Conservation (phyloP, 2,329 filamentous ascomycete species). For the Pseudogymnoascus sp. region DNA sequence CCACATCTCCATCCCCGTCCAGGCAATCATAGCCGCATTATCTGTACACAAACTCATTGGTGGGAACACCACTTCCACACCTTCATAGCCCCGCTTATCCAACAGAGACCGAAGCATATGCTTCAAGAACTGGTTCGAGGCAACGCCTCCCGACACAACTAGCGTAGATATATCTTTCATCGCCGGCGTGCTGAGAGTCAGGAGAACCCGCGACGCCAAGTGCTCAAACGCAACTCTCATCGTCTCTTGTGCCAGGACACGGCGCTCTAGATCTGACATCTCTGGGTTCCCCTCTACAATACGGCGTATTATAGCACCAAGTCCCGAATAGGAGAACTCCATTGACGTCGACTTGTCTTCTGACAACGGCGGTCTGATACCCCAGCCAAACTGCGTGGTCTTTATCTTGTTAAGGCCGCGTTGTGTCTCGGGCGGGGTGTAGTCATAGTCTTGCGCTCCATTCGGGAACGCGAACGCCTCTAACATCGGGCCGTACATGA, state of each 20-base stretch:
- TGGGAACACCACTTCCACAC: constrained; percentile 63
- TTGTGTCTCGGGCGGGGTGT: constrained; percentile 46
- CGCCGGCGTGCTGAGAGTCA: constrained; percentile 45
- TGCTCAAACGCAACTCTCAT: constrained; percentile 87
- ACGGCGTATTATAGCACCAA: constrained; percentile 57
- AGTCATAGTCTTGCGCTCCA: constrained; percentile 31
- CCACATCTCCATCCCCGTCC: constrained; percentile 90
- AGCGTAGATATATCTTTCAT: constrained; percentile 44
- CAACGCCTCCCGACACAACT: constrained; percentile 85
- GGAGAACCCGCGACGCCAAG: constrained; percentile 63
- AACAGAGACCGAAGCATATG: constrained; percentile 53
- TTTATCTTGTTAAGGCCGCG: constrained; percentile 43
- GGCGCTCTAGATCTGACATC: constrained; percentile 53
- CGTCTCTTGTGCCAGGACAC: constrained; percentile 58
- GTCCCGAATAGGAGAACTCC: constrained; percentile 66
- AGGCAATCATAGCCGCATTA: constrained; percentile 96
- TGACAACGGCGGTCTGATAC: constrained; percentile 57
- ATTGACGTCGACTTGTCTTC: constrained; percentile 41
- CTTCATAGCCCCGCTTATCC: constrained; percentile 54
- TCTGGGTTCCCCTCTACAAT: constrained; percentile 36
- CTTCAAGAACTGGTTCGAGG: constrained; percentile 72
- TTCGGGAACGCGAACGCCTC: constrained; percentile 70
- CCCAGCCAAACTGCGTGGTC: constrained; percentile 52
- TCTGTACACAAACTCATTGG: constrained; percentile 76
- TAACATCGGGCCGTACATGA: constrained; percentile 74